These are phyloP conservation scores for Debaryomyces robertsiae DNA, from an alignment of 1,139 yeast species.

Conservation along the genomic window DNA sequence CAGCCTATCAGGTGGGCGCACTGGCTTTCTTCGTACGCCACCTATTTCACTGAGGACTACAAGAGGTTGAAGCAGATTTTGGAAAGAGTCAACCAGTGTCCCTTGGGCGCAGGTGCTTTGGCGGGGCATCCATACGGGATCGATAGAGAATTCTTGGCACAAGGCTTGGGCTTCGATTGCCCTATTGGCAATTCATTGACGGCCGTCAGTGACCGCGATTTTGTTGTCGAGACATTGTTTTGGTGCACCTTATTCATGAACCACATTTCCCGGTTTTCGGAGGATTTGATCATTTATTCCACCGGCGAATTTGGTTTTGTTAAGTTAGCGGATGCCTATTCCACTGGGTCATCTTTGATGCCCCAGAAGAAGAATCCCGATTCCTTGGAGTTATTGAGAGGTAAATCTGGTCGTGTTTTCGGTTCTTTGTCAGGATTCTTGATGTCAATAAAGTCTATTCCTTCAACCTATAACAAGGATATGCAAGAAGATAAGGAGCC, in stretches of 20 bases:
- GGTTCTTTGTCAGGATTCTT: slow-evolving; percentile 94
- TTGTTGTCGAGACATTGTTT: slow-evolving; percentile 93
- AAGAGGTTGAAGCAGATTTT: slow-evolving; percentile 80
- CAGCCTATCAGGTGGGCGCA: slow-evolving; percentile 99
- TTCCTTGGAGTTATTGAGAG: slow-evolving; percentile 89
- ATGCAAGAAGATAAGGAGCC: slow-evolving; percentile 99
- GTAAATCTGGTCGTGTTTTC: slow-evolving; percentile 95
- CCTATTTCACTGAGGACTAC: slow-evolving; percentile 88
- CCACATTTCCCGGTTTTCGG: slow-evolving; percentile 91
- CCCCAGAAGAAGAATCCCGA: slow-evolving; percentile 99
- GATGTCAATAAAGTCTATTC: slow-evolving; percentile 94
- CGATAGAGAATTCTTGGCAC: slow-evolving; percentile 86
- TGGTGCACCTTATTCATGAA: slow-evolving; percentile 97
- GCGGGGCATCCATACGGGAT: slow-evolving; percentile 99
- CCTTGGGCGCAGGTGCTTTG: slow-evolving; percentile 95
- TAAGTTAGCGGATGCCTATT: slow-evolving; percentile 93
- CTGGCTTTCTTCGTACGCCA: slow-evolving; percentile 93
- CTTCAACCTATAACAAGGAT: slow-evolving; percentile 96
- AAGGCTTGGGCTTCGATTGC: slow-evolving; percentile 73
- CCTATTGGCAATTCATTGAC: slow-evolving; percentile 93
- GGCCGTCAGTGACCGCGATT: slow-evolving; percentile 97
- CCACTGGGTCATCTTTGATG: slow-evolving; percentile 97
- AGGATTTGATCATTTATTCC: slow-evolving; percentile 92
- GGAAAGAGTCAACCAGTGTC: slow-evolving; percentile 82
- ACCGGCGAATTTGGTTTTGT: slow-evolving; percentile 97